Evolutionary conservation across 352 stramenopile species (phyloP).

Genomic region (Elongisporangium anandrum): DNA sequence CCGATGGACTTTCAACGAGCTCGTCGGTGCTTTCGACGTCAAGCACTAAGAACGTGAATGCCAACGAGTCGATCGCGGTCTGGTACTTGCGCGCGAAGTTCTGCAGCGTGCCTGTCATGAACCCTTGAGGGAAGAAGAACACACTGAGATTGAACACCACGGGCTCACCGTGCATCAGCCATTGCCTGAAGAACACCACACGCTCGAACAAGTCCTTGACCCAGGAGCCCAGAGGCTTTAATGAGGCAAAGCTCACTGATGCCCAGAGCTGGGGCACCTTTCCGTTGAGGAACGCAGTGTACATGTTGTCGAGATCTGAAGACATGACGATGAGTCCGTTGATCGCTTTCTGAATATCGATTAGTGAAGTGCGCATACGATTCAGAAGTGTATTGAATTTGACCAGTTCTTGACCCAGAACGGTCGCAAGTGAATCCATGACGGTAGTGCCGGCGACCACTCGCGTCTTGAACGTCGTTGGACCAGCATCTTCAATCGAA

Average conservation of each 20-base stretch:
- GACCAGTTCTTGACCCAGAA: conserved; percentile 91
- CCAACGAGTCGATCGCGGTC: conserved; percentile 92
- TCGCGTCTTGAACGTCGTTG: conserved; percentile 90
- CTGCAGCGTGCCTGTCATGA: conserved; percentile 95
- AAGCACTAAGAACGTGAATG: conserved; percentile 88
- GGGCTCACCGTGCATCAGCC: conserved; percentile 90
- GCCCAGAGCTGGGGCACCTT: conserved; percentile 87
- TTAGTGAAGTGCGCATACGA: conserved; percentile 78
- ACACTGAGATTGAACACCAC: conserved; percentile 88
- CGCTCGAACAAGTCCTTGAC: conserved; percentile 86
- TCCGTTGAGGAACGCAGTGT: conserved; percentile 91
- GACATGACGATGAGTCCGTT: conserved; percentile 93
- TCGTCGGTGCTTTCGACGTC: conserved; percentile 52
- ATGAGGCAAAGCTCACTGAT: conserved; percentile 88
- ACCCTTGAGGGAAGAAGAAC: conserved; percentile 96
- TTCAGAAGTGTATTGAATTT: conserved; percentile 92
- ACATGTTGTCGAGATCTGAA: conserved; percentile 95
- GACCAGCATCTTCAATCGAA: conserved; percentile 80
- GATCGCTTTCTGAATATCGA: conserved; percentile 78
- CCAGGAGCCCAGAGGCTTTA: conserved; percentile 92
- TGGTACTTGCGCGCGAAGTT: conserved; percentile 95
- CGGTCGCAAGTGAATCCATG: conserved; percentile 91
- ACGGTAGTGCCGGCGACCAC: conserved; percentile 75
- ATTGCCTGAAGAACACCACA: conserved; percentile 90
- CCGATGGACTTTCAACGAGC: conserved; percentile 58